phyloP scores from a whole-genome alignment of 1,284 basidiomycete genomes.

The Malassezia restricta region DNA sequence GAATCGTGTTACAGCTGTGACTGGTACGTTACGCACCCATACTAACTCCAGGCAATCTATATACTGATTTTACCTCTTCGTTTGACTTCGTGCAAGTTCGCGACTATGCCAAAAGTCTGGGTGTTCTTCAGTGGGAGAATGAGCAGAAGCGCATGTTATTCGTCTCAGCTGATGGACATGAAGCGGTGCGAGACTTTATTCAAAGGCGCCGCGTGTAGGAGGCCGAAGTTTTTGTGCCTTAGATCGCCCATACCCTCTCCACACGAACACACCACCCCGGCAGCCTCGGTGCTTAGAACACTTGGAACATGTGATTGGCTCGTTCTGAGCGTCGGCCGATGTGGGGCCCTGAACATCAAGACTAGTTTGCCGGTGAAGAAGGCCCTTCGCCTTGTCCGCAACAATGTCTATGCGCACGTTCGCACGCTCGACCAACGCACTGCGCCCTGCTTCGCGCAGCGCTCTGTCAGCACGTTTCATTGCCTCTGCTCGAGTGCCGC shows the following conservation, averaged over 20 bases:
- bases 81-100: slow-evolving; percentile 76
- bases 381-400: background rate
- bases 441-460: slow-evolving; percentile 2
- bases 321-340: too few species aligned
- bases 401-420: slow-evolving; percentile 8
- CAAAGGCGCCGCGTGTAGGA: slow-evolving; percentile 17
- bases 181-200: slow-evolving; percentile 32
- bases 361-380: too few species aligned
- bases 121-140: slow-evolving; percentile 68
- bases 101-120: slow-evolving; percentile 69
- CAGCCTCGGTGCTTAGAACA: too few species aligned
- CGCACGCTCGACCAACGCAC: background rate
- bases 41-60: slow-evolving; percentile 50
- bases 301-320: too few species aligned
- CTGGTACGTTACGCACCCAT: slow-evolving; percentile 50
- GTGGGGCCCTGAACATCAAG: too few species aligned
- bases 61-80: slow-evolving; percentile 71
- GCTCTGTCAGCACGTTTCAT: background rate
- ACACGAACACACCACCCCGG: too few species aligned
- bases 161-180: slow-evolving; percentile 59
- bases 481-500: background rate
- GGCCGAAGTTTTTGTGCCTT: background rate
- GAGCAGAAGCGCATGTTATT: slow-evolving; percentile 65
- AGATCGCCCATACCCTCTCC: background rate
- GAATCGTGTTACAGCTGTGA: slow-evolving; percentile 58